Conservation (phyloP, 441 rosid genomes). For the Bocquillonia castaneifolia region DNA sequence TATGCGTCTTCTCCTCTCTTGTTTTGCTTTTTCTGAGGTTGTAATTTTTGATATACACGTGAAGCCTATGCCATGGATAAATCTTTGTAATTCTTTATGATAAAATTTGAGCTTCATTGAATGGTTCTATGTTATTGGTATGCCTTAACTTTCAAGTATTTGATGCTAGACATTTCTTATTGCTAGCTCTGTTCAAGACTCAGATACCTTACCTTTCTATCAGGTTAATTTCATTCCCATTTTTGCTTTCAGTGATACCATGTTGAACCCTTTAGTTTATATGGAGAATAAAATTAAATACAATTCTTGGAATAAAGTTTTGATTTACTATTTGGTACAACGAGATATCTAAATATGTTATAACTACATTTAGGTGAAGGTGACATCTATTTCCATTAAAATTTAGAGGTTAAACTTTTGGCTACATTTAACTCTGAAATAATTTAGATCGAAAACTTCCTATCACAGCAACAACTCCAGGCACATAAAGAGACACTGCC, state of each 20-base stretch:
- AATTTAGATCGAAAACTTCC: too few relatives aligned
- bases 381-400: background rate
- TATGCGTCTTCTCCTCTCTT: background rate
- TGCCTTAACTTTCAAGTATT: background rate
- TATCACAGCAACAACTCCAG: too few relatives aligned
- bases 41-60: constrained; percentile 9
- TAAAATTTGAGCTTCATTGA: constrained; percentile 9
- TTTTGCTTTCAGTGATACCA: too few relatives aligned
- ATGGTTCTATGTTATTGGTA: background rate
- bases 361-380: background rate
- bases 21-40: constrained; percentile 5
- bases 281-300: too few relatives aligned
- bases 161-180: background rate
- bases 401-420: background rate
- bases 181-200: background rate
- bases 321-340: too few relatives aligned
- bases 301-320: too few relatives aligned
- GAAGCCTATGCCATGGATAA: constrained; percentile 11
- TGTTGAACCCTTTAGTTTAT: too few relatives aligned
- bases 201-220: too few relatives aligned
- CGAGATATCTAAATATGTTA: background rate
- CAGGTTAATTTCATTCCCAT: too few relatives aligned
- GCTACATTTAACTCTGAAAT: too few relatives aligned
- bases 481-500: too few relatives aligned
- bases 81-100: constrained; percentile 8